Evolutionary conservation across 2,329 filamentous ascomycete genomes (phyloP), one percentile per base, ranked within the genome.

Genomic region (Periconia macrospinosa): DNA sequence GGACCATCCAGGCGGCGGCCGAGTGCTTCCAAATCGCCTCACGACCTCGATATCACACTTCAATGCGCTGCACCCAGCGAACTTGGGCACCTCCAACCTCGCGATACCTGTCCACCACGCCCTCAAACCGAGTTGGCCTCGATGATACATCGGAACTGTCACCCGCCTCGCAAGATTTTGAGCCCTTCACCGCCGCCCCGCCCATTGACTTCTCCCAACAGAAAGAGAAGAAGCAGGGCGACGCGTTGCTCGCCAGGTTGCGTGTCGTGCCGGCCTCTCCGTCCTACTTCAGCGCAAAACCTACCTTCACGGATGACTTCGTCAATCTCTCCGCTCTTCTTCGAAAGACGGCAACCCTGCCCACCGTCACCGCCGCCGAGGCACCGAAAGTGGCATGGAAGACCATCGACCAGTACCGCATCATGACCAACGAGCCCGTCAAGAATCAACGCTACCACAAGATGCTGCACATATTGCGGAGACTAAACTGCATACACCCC

Each of bases 251-350:
- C 41, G 55, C 61, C 45, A 70, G 63, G 20, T 64, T 90, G 49
- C 90, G 94, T 60, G 80, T 95, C 19, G 79, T 97, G 35, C 94
- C 94, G 18, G 82, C 83, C 23, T 96, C 92, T 35, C 87, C 91
- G 2, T 94, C 93, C n/a, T 99, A 99, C 78, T 99, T 97, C 79
- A 92, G 91, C 49, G 88, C 88, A 49, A 88, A 88, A 56, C 89
- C 92, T 1, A 81, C 83, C 50, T 97, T 96, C 80, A 94, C 88
- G 75, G 94, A 99, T 76, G 84, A 90, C 67, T 85, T 89, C 63
- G 83, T 97, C 61, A 78, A 81, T 44, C 81, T 99, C 45, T 85
- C 91, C 64, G 81, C 83, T 11, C 82, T 97, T 20, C 77, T 89
- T 52, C 85, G 85, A 49, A 87, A 86, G 74, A 88, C 94, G 71